These are phyloP conservation scores for Sporothrix globosa DNA, from an alignment of 2,329 filamentous ascomycete genomes.

Conservation along the genomic window DNA sequence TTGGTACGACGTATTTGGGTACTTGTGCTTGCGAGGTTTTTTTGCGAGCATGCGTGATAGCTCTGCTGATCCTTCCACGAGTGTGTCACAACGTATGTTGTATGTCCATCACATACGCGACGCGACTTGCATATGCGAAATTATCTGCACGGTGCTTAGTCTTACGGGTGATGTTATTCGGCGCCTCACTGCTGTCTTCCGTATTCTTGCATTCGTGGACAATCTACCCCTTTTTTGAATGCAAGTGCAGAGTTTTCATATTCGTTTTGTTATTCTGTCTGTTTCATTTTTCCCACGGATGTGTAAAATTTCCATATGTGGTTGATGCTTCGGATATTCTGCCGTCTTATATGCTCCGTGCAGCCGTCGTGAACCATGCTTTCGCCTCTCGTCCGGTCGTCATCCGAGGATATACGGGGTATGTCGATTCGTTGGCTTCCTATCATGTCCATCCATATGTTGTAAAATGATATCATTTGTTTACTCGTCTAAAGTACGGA, in stretches of 20 bases:
- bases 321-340: too few species aligned
- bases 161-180: background rate
- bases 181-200: conserved; percentile 7
- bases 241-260: conserved; percentile 13
- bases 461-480: conserved; percentile 6
- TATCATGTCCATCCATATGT: too few species aligned
- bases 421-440: background rate
- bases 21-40: background rate
- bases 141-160: background rate
- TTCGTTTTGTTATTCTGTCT: too few species aligned
- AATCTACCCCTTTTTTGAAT: background rate
- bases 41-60: background rate
- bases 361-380: too few species aligned
- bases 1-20: background rate
- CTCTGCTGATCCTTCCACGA: background rate
- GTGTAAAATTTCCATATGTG: background rate
- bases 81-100: background rate
- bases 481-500: background rate
- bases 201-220: background rate
- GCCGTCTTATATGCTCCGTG: too few species aligned
- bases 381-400: background rate
- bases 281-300: background rate
- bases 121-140: conserved; percentile 26
- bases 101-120: background rate
- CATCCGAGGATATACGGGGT: background rate